These are phyloP conservation scores for Bertia moriformis DNA, from an alignment of 2,329 filamentous ascomycete species.

Conservation along the genomic window DNA sequence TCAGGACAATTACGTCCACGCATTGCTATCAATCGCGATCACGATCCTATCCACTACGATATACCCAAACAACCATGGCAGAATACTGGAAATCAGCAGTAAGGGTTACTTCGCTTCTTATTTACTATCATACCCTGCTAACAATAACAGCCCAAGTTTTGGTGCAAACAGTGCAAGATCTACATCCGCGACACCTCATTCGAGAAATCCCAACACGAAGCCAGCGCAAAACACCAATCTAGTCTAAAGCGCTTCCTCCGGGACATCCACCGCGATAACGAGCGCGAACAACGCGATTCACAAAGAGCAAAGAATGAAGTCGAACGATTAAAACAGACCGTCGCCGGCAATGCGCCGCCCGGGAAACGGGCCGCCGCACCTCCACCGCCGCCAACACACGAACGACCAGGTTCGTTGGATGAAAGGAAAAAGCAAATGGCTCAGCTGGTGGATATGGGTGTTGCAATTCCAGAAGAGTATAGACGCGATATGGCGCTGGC, in stretches of 20 bases:
- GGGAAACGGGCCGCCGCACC: background rate
- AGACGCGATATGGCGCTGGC: background rate
- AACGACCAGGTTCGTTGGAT: background rate
- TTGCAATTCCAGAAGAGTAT: background rate
- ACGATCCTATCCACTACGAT: too few species aligned
- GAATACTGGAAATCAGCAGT: constrained; percentile 1
- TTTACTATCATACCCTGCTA: background rate
- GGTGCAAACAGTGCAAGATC: constrained; percentile 1
- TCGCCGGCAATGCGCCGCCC: background rate
- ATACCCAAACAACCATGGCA: too few species aligned
- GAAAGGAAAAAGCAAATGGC: background rate
- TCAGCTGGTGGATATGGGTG: background rate
- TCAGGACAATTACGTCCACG: too few species aligned
- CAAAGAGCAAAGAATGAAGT: background rate
- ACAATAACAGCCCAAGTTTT: background rate
- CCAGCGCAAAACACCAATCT: background rate
- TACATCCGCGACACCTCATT: background rate
- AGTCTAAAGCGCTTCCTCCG: background rate
- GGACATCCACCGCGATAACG: background rate
- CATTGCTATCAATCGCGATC: too few species aligned
- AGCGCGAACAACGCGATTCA: background rate
- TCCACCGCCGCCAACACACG: background rate
- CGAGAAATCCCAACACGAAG: constrained; percentile 1
- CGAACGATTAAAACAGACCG: background rate
- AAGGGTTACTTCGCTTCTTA: background rate